Conservation (phyloP, 2,329 filamentous ascomycete species). For the Aspergillus sp. region DNA sequence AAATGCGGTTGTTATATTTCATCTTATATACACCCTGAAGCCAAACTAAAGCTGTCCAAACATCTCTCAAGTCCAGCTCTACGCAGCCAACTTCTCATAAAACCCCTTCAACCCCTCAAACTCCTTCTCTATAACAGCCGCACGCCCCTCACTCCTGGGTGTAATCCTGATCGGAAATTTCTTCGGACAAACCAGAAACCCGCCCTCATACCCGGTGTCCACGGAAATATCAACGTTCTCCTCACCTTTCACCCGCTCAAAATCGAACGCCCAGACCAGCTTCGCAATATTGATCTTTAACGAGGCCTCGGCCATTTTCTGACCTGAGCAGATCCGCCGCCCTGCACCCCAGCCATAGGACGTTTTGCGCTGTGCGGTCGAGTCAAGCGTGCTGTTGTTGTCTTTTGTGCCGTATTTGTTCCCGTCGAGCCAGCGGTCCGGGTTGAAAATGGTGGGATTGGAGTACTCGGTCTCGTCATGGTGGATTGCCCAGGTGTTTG, state of each 20-base stretch:
- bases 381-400: neutral
- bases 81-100: neutral
- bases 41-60: too few relatives aligned
- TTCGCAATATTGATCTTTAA: slow-evolving; percentile 4
- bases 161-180: neutral
- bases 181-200: slow-evolving; percentile 2
- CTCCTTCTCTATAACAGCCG: neutral
- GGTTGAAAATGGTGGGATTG: neutral
- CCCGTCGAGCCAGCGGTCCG: neutral
- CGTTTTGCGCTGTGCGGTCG: neutral
- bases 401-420: slow-evolving; percentile 1
- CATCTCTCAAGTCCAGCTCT: neutral
- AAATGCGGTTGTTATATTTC: too few relatives aligned
- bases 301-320: slow-evolving; percentile 5
- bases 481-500: slow-evolving; percentile 4
- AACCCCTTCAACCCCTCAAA: slow-evolving; percentile 2
- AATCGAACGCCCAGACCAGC: slow-evolving; percentile 1
- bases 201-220: neutral
- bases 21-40: too few relatives aligned
- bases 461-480: neutral
- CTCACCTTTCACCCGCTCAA: neutral
- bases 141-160: neutral
- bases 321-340: slow-evolving; percentile 1
- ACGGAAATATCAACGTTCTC: neutral
- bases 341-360: slow-evolving; percentile 7